Percentiles rank a stretch among this genome's conserved stretches.
Conservation (phyloP, 306 rosid genomes). For the Mucuna pruriens region DNA sequence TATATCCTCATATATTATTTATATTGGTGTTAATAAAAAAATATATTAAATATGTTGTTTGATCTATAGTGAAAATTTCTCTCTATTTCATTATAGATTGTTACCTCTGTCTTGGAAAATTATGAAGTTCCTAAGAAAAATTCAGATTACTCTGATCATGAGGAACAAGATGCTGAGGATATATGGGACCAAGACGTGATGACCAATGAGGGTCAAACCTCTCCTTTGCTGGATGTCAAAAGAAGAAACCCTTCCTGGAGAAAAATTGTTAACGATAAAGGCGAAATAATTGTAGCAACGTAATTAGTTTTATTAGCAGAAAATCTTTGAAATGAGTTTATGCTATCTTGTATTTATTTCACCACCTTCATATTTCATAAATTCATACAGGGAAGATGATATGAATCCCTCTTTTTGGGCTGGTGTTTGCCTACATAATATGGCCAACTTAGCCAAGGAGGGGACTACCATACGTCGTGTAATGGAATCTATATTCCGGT, state of each 20-base stretch:
- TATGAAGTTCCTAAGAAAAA: conserved; percentile 57
- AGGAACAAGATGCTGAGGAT: conserved; percentile 49
- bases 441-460: conserved; percentile 95
- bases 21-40: conserved; percentile 14
- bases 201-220: conserved; percentile 50
- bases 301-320: conserved; percentile 50
- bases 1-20: not conserved
- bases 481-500: conserved; percentile 85
- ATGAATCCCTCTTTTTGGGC: conserved; percentile 85
- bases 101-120: conserved; percentile 84
- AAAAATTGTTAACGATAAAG: conserved; percentile 59
- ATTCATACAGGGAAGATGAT: conserved; percentile 75
- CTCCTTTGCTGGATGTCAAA: conserved; percentile 57
- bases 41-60: conserved; percentile 21
- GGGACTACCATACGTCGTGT: conserved; percentile 90
- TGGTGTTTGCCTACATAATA: conserved; percentile 84
- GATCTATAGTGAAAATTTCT: conserved; percentile 21
- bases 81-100: conserved; percentile 63
- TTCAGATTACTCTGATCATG: conserved; percentile 37
- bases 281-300: conserved; percentile 65
- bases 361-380: conserved; percentile 35
- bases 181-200: conserved; percentile 65
- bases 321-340: conserved; percentile 23
- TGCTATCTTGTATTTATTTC: conserved; percentile 24
- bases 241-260: conserved; percentile 70